These are phyloP conservation scores for Spiraea crenata DNA, from an alignment of 331 rosid species.

Conservation along the genomic window DNA sequence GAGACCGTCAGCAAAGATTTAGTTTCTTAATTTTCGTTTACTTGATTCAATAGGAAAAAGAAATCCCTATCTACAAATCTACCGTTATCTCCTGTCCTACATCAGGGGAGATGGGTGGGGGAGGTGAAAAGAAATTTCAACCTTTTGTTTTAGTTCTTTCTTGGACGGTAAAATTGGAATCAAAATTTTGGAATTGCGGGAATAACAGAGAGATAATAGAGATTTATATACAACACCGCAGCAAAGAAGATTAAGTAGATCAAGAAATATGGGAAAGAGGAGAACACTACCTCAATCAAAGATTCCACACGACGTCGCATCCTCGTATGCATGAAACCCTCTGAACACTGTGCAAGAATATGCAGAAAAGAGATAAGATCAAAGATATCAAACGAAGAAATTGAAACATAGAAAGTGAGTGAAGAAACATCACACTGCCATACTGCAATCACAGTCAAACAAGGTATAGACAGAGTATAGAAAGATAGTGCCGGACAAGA, in stretches of 20 bases:
- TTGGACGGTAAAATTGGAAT: too few relatives aligned
- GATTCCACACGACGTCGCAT: conserved; percentile 98
- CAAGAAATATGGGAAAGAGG: not conserved
- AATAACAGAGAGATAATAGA: too few relatives aligned
- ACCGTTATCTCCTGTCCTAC: too few relatives aligned
- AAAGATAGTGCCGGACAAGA: not conserved
- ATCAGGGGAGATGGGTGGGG: too few relatives aligned
- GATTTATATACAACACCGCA: not conserved
- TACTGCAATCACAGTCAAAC: not conserved
- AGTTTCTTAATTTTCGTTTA: too few relatives aligned
- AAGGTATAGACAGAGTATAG: not conserved
- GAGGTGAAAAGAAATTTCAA: too few relatives aligned
- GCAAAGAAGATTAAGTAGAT: not conserved
- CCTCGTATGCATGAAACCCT: conserved; percentile 98
- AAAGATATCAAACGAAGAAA: not conserved
- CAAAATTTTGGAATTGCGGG: too few relatives aligned
- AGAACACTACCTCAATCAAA: conserved; percentile 67
- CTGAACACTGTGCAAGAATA: conserved; percentile 69
- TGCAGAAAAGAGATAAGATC: conserved; percentile 9
- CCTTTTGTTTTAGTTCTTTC: too few relatives aligned
- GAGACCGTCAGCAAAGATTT: too few relatives aligned
- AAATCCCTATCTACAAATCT: too few relatives aligned
- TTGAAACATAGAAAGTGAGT: not conserved
- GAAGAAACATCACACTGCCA: not conserved
- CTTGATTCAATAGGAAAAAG: too few relatives aligned